Evolutionary conservation across 176 grass and related monocot species (phyloP).

Genomic region (Ananas comosus): DNA sequence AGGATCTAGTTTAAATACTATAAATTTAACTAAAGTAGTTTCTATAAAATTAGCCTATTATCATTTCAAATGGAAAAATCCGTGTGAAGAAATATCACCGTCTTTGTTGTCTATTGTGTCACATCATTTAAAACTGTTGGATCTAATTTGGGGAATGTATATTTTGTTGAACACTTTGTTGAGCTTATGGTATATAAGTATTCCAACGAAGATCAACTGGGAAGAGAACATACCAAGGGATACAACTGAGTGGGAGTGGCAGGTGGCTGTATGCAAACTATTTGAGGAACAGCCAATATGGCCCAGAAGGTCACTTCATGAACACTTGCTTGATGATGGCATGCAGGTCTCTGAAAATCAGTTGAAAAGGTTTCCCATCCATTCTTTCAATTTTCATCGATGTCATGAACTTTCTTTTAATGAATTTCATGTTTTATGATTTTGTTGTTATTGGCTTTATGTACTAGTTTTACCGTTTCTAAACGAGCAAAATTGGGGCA

Average conservation of each 20-base stretch:
- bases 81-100: too few relatives aligned
- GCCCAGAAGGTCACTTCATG: slow-evolving; percentile 80
- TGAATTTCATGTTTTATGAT: slow-evolving; percentile 1
- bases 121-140: not conserved
- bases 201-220: slow-evolving; percentile 70
- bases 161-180: slow-evolving; percentile 22
- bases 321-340: slow-evolving; percentile 54
- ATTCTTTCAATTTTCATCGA: slow-evolving; percentile 13
- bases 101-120: not conserved
- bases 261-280: slow-evolving; percentile 74
- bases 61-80: too few relatives aligned
- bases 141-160: not conserved
- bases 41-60: too few relatives aligned
- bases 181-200: slow-evolving; percentile 43
- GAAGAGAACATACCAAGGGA: slow-evolving; percentile 61
- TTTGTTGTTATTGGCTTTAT: not conserved
- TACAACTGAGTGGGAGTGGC: slow-evolving; percentile 54
- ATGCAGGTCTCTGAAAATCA: slow-evolving; percentile 53
- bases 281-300: slow-evolving; percentile 88
- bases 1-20: not conserved
- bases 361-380: slow-evolving; percentile 56
- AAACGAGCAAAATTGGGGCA: too few relatives aligned
- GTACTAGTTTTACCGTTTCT: too few relatives aligned
- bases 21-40: too few relatives aligned
- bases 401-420: not conserved